Evolutionary conservation across 192 early-diverging fungal species (phyloP), one percentile per base, ranked within the genome.

Genomic region (Geranomyces michiganensis): DNA sequence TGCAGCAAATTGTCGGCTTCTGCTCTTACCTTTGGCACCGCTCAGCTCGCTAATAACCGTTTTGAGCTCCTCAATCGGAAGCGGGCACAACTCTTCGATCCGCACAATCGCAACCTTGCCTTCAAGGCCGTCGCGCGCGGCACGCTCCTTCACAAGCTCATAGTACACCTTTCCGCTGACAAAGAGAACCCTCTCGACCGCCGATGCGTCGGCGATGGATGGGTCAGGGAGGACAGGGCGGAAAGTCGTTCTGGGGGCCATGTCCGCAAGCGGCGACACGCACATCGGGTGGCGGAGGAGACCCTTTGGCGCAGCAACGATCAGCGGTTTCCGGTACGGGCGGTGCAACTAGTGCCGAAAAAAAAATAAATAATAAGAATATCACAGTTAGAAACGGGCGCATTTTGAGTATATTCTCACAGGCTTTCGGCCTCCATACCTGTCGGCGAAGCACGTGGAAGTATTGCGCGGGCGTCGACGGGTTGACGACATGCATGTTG

Each of bases 391-490:
- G n/a, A n/a, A n/a, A n/a, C n/a, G n/a, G n/a, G n/a, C n/a, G n/a
- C n/a, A n/a, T n/a, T n/a, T n/a, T n/a, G n/a, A n/a, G n/a, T n/a
- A n/a, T n/a, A n/a, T n/a, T n/a, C n/a, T n/a, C n/a, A n/a, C n/a
- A n/a, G n/a, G n/a, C n/a, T n/a, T 7, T 55, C 51, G 4, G 19
- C 19, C 66, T 67, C n/a, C n/a, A n/a, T 77, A 89, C 84, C 76
- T 98, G 96, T 45, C 96, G 88, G 43, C 96, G 87, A n/a, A 98
- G 79, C 44, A 94, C 80, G 76, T 98, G 96, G 86, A 97, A 98
- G 77, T 94, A 94, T 76, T 98, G 95, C 1, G 94, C 94, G 0
- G 96, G 96, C 8, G 83, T 84, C 17, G 95, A 96, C n/a, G 92
- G 92, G 53, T 94, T 90, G 1, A 89, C 93, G 17, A 98, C 88